phyloP scores from a whole-genome alignment of 2,329 filamentous ascomycete genomes.

The Endocalyx cinctus region DNA sequence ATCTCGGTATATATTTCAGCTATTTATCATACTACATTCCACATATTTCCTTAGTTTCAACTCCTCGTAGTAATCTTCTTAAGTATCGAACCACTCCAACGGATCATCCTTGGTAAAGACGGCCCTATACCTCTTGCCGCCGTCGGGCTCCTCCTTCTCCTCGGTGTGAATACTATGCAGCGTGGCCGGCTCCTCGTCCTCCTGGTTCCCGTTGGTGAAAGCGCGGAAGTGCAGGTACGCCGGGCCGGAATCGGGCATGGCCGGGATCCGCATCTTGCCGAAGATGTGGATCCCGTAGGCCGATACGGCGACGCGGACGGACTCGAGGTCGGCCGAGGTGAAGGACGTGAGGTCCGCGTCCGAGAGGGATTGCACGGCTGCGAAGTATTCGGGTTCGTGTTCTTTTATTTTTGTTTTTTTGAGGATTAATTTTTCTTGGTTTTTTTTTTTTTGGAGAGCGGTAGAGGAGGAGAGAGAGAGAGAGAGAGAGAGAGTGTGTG shows the following conservation, averaged over 20 bases:
- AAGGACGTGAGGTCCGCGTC: slow-evolving; percentile 35
- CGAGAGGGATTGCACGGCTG: slow-evolving; percentile 36
- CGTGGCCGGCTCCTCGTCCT: slow-evolving; percentile 28
- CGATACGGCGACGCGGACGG: slow-evolving; percentile 39
- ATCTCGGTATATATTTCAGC: not conserved
- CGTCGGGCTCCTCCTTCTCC: slow-evolving; percentile 37
- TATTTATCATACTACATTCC: not conserved
- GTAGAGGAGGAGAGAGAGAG: not conserved
- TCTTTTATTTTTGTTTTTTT: slow-evolving; percentile 28
- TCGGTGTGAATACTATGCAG: slow-evolving; percentile 46
- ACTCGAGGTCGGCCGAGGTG: slow-evolving; percentile 34
- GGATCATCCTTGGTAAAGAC: slow-evolving; percentile 42
- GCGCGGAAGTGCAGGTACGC: slow-evolving; percentile 45
- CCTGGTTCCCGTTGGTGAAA: slow-evolving; percentile 38
- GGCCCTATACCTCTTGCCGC: slow-evolving; percentile 39
- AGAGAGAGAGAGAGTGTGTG: not conserved
- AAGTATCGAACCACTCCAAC: slow-evolving; percentile 52
- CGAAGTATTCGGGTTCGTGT: slow-evolving; percentile 52
- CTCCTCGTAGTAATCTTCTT: slow-evolving; percentile 1
- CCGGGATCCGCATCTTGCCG: slow-evolving; percentile 44
- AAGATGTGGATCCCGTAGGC: slow-evolving; percentile 47
- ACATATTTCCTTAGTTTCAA: not conserved
- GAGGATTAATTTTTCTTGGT: not conserved
- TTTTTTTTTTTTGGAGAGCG: slow-evolving; percentile 1
- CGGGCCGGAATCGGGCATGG: slow-evolving; percentile 30